Conservation (phyloP, 345 rosid genomes). For the Dipteronia dyeriana region DNA sequence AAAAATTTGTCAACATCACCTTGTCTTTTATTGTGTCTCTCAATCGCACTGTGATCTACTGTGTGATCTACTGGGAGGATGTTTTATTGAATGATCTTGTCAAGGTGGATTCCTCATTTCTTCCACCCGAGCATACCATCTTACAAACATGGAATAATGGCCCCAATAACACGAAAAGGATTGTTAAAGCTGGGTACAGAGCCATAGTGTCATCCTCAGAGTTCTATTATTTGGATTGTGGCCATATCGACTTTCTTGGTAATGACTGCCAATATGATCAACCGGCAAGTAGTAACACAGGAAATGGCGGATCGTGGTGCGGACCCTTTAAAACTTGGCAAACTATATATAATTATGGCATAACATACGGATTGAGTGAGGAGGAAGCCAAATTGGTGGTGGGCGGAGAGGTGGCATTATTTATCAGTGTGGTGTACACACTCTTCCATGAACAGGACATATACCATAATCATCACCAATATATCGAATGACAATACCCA, state of each 20-base stretch:
- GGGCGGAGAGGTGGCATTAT: constrained; percentile 84
- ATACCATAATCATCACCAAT: no score
- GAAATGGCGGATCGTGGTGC: constrained; percentile 74
- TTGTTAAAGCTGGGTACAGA: constrained; percentile 72
- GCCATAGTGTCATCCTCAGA: constrained; percentile 82
- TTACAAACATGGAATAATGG: constrained; percentile 91
- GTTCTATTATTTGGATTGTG: constrained; percentile 85
- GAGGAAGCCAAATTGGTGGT: constrained; percentile 74
- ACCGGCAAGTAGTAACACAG: constrained; percentile 18
- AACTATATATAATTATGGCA: constrained; percentile 76
- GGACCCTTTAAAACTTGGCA: constrained; percentile 95
- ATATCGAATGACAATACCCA: no score
- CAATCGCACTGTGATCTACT: constrained; percentile 76
- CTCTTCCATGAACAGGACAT: no score
- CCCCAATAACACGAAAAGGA: constrained; percentile 59
- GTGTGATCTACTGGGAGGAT: constrained; percentile 89
- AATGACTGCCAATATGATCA: constrained; percentile 69
- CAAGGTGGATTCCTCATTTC: constrained; percentile 49
- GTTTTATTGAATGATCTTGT: constrained; percentile 52
- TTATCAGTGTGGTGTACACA: no score
- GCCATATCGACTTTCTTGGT: constrained; percentile 72
- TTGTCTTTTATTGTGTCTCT: constrained; percentile 63
- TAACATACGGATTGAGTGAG: constrained; percentile 58
- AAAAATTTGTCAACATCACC: constrained; percentile 57
- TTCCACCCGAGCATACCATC: constrained; percentile 61